Conservation (phyloP, 345 rosid genomes). For the Eucalyptus melliodora region DNA sequence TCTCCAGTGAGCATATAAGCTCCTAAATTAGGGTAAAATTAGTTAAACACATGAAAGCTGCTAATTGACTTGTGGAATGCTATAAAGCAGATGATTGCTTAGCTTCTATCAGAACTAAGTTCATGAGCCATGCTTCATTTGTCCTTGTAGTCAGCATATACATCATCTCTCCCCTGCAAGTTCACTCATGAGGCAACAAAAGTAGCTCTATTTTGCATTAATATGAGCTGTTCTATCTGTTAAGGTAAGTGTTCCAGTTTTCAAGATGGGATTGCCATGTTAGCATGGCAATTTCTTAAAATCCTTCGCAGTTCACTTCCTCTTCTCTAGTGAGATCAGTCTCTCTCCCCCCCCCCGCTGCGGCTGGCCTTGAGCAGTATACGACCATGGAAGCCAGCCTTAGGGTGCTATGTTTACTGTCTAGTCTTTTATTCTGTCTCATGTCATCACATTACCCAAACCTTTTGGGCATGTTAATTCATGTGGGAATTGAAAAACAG, state of each 20-base stretch:
- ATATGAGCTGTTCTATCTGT: background rate
- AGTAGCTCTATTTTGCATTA: background rate
- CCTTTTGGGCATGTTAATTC: background rate
- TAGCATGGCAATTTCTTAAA: background rate
- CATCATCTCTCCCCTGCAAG: background rate
- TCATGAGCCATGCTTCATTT: background rate
- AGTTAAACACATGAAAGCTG: background rate
- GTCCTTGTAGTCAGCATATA: background rate
- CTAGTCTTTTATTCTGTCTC: background rate
- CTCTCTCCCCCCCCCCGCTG: accelerated
- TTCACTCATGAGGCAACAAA: background rate
- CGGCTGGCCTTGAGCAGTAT: background rate
- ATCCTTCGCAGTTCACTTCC: background rate
- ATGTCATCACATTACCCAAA: background rate
- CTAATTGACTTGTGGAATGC: background rate
- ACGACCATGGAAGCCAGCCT: background rate
- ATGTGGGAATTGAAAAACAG: background rate
- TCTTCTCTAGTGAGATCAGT: background rate
- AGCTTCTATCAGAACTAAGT: background rate
- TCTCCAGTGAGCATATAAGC: background rate
- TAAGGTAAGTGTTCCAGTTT: background rate
- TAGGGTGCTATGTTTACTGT: background rate
- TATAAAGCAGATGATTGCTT: background rate
- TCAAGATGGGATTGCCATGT: background rate
- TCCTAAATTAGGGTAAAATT: background rate